Conservation (phyloP, 768 basidiomycete genomes). For the Tulasnella sp. region DNA sequence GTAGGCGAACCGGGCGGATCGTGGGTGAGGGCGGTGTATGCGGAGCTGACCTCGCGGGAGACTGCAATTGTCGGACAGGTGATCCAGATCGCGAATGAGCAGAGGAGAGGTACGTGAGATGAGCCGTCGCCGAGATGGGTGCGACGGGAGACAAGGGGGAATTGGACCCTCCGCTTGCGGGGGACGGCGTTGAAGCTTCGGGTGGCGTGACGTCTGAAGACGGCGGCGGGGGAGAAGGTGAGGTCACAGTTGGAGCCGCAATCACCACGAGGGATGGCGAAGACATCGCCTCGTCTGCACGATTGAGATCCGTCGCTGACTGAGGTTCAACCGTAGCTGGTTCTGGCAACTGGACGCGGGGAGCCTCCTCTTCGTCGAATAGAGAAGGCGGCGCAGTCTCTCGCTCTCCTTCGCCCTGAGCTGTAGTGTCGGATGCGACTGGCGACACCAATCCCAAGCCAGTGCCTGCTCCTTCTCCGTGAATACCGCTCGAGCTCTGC, state of each 20-base stretch:
- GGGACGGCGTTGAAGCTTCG: neutral
- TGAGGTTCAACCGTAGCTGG: neutral
- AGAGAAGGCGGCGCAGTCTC: neutral
- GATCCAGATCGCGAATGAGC: neutral
- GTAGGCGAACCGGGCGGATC: slow-evolving; percentile 6
- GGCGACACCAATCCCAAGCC: neutral
- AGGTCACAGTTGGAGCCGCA: neutral
- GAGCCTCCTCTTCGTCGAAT: neutral
- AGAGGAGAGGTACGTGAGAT: slow-evolving; percentile 16
- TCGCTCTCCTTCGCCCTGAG: neutral
- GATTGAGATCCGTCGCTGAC: neutral
- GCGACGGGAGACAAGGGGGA: neutral
- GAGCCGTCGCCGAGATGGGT: slow-evolving; percentile 9
- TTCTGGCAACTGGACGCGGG: neutral
- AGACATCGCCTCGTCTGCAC: neutral
- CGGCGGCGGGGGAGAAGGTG: slow-evolving; percentile 16
- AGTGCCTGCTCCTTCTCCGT: neutral
- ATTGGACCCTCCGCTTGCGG: neutral
- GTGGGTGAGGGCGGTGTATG: slow-evolving; percentile 14
- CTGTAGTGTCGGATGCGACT: neutral
- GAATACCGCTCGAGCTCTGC: neutral
- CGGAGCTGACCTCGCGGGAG: neutral
- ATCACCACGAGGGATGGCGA: neutral
- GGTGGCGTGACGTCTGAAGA: neutral
- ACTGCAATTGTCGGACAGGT: neutral